These are phyloP conservation scores for Lentithecium fluviatile DNA, from an alignment of 495 filamentous ascomycete genomes.

Conservation along the genomic window DNA sequence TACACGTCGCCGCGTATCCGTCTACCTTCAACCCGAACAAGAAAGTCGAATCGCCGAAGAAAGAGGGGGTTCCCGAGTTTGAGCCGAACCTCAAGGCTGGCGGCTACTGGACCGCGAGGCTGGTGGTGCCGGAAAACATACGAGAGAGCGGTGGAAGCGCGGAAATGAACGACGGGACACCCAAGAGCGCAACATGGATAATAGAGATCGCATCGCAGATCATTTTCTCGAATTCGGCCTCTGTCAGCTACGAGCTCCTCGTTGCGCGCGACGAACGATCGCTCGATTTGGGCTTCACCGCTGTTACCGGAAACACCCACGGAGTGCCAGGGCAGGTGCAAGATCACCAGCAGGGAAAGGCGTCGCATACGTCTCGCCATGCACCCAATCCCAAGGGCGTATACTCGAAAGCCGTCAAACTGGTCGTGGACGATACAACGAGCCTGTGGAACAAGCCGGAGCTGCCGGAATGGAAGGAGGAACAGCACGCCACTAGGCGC, in stretches of 20 bases:
- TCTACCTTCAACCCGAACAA: conserved; percentile 74
- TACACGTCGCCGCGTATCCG: conserved; percentile 82
- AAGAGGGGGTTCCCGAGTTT: conserved; percentile 74
- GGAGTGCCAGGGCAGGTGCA: conserved; percentile 65
- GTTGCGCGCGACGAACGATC: conserved; percentile 83
- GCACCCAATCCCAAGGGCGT: conserved; percentile 65
- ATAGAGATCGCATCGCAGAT: conserved; percentile 90
- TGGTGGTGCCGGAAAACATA: conserved; percentile 73
- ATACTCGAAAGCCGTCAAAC: conserved; percentile 70
- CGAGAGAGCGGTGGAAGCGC: conserved; percentile 49
- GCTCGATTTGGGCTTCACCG: conserved; percentile 60
- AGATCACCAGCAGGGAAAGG: conserved; percentile 62
- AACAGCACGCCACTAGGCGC: conserved; percentile 32
- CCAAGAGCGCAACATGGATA: conserved; percentile 69
- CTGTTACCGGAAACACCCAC: conserved; percentile 47
- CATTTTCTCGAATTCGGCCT: conserved; percentile 82
- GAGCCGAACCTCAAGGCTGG: conserved; percentile 96
- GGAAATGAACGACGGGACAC: conserved; percentile 38
- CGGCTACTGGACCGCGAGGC: conserved; percentile 72
- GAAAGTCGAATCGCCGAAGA: conserved; percentile 61
- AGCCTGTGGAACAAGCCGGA: conserved; percentile 86
- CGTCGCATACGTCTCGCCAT: conserved; percentile 50
- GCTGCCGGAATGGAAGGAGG: conserved; percentile 65
- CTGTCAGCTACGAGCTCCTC: conserved; percentile 86
- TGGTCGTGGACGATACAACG: conserved; percentile 82